Percentiles rank a stretch among this genome's conserved stretches.
These are phyloP conservation scores for Tulasnella sp. DNA, from an alignment of 768 basidiomycete genomes.

Conservation along the genomic window DNA sequence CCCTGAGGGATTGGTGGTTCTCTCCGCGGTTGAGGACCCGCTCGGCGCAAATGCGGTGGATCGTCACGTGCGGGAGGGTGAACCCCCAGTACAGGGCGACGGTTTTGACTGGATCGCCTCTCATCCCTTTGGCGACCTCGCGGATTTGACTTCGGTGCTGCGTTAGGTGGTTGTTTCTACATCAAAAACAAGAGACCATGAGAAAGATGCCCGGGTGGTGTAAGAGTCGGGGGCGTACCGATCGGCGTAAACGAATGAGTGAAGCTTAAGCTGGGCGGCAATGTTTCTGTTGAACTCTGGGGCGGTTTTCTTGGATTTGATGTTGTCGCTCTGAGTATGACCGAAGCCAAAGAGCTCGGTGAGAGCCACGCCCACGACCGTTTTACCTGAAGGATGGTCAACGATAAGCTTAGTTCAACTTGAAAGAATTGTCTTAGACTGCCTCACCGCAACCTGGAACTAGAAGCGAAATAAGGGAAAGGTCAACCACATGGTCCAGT, in stretches of 20 bases:
- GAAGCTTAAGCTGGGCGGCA: slow-evolving; percentile 31
- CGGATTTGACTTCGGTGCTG: slow-evolving; percentile 69
- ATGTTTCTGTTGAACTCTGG: slow-evolving; percentile 66
- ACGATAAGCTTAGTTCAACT: not conserved
- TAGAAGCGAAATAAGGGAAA: not conserved
- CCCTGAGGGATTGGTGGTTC: slow-evolving; percentile 71
- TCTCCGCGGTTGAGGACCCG: slow-evolving; percentile 65
- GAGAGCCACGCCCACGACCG: slow-evolving; percentile 69
- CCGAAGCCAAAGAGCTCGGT: slow-evolving; percentile 70
- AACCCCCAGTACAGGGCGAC: slow-evolving; percentile 73
- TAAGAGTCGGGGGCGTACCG: slow-evolving; percentile 61
- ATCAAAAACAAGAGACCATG: too few species aligned
- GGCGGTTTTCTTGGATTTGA: slow-evolving; percentile 62
- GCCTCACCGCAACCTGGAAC: slow-evolving; percentile 91
- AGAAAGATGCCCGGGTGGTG: not conserved
- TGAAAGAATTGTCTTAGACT: slow-evolving; percentile 23
- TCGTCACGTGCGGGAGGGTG: slow-evolving; percentile 40
- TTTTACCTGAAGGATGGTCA: slow-evolving; percentile 76
- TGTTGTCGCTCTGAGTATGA: slow-evolving; percentile 91
- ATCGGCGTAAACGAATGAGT: slow-evolving; percentile 85
- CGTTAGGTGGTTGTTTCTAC: slow-evolving; percentile 76
- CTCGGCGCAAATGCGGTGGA: slow-evolving; percentile 66
- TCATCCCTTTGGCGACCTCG: slow-evolving; percentile 29
- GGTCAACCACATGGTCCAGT: not conserved
- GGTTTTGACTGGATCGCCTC: slow-evolving; percentile 48